Evolutionary conservation across 2,329 filamentous ascomycete genomes (phyloP).

Genomic region (Dendrostoma leiphaemia): DNA sequence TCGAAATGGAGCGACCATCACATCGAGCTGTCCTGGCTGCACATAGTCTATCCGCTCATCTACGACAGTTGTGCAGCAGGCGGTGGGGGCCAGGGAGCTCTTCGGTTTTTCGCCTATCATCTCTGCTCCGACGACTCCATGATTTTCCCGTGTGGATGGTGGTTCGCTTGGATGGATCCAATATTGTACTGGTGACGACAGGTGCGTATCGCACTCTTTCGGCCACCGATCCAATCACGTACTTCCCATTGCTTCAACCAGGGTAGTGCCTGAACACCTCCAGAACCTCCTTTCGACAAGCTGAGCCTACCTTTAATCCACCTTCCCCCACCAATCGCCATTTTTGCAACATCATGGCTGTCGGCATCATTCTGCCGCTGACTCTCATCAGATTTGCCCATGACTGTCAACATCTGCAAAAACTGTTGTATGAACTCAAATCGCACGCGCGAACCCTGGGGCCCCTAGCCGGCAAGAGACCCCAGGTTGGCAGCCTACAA

Average conservation of each 20-base stretch:
- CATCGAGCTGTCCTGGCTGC: conserved; percentile 6
- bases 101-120: background rate
- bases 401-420: background rate
- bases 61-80: background rate
- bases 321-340: conserved; percentile 11
- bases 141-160: background rate
- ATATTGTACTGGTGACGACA: background rate
- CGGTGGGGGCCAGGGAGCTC: background rate
- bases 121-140: background rate
- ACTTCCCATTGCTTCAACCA: background rate
- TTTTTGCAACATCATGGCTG: conserved; percentile 14
- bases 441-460: too few species aligned
- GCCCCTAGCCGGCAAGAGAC: too few species aligned
- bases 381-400: background rate
- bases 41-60: background rate
- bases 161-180: background rate
- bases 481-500: background rate
- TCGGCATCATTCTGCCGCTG: conserved; percentile 5
- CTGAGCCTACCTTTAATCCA: too few species aligned
- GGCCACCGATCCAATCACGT: conserved; percentile 10
- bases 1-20: background rate
- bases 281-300: conserved; percentile 4
- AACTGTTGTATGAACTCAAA: too few species aligned
- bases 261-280: conserved; percentile 2
- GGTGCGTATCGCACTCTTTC: background rate